Base-by-base conservation (phyloP, 2,329 filamentous ascomycete species). In the Penicillium fuscoglaucum region DNA sequence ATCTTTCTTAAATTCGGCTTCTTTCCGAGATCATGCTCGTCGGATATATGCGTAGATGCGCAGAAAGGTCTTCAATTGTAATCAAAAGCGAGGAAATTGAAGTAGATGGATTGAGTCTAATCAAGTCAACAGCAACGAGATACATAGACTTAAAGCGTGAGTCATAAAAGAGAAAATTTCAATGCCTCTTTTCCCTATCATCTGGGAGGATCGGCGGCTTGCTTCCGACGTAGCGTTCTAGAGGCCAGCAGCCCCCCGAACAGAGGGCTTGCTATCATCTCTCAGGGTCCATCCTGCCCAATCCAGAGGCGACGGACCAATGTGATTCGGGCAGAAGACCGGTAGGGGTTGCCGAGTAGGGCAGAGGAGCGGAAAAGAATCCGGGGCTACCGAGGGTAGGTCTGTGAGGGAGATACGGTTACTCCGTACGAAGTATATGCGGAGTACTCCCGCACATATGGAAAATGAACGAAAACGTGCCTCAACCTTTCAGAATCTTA, bases 301-400 rank as follows among this genome's bases (percentile, higher is more conserved):
- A 41, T 40, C 26, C 41, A 46, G 31, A 19, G 46, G 28, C 10
- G n/a, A 54, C n/a, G 47, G 45, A n/a, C 35, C 35, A 41, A 12
- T 58, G 3, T 50, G 40, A 41, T 37, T 63, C 59, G 62, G 61
- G 40, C 33, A 61, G 57, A 63, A 57, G 24, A 44, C 54, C 53
- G 58, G 58, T 43, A 44, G 31, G 31, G 31, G 43, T 48, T 49
- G 53, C 57, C 48, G 62, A 50, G 39, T 57, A 41, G 55, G 47
- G 52, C 19, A 35, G n/a, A 8, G 45, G 39, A 31, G 51, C 64
- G 64, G 64, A 66, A 66, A 66, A 66, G 56, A 64, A 66, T 66
- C 64, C 64, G 64, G 60, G n/a, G 31, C 41, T 37, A 28, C 37
- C 29, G 45, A 48, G 44, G 52, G 31, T 33, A 33, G 31, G 31